Base-by-base conservation (phyloP, 2,329 filamentous ascomycete species). In the Colletotrichum lupini region DNA sequence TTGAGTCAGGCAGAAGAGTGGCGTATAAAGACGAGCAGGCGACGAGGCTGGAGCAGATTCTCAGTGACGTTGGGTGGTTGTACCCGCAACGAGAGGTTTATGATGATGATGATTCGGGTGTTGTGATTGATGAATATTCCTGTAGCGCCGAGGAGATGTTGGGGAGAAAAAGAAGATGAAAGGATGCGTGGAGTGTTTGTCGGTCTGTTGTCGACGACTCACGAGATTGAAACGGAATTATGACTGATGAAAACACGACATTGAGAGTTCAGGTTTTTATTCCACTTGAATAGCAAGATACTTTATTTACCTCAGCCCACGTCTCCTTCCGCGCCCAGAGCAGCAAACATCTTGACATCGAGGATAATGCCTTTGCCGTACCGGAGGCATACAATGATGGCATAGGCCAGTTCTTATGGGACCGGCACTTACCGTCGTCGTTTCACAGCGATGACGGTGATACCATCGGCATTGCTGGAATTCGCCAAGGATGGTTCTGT, bases 11-110 rank as follows among this genome's bases (percentile, higher is more conserved):
- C 2, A 62, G 76, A 35, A 64, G 56, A 9, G 70, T 24, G 7
- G 74, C 74, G 6, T 78, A 77, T 37, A 62, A 42, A 1, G 77
- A 79, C 56, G 61, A 69, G 11, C 66, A 75, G n/a, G n/a, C 70
- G 14, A 53, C 73, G 16, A 73, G 59, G 35, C 68, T 26, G 7
- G 76, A 77, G 37, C 55, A 67, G 63, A 42, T 77, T 3, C 12
- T 77, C 7, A 66, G 3, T 42, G 67, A 75, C 22, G n/a, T 77
- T 0, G 26, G 63, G 8, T 14, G 60, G 49, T 12, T 78, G 16
- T 77, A 73, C 24, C 14, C 52, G 16, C 35, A 37, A 3, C 35
- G 24, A 5, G 52, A 22, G 2, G 8, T 28, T 19, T 11, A 11
- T 5, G 28, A n/a, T 11, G n/a, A 6, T 24, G 28, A 19, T 5